These are phyloP conservation scores for Metarhizium brunneum DNA, from an alignment of 2,329 filamentous ascomycete genomes.

Conservation along the genomic window DNA sequence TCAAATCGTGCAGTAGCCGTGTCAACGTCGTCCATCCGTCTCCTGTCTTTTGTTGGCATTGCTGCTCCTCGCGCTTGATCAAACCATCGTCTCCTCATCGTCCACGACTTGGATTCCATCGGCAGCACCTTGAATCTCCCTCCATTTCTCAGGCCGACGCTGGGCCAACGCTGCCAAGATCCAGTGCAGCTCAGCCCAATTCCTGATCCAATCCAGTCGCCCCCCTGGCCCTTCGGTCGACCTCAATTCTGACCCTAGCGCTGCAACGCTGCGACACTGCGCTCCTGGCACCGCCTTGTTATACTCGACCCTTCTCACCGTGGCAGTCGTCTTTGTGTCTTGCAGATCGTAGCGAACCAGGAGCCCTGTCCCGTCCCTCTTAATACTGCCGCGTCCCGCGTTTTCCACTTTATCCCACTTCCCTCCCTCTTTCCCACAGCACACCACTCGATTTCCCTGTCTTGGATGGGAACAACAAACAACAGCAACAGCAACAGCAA, in stretches of 20 bases:
- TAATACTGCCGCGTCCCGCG: slow-evolving; percentile 3
- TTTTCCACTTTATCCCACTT: neutral
- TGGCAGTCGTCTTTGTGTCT: neutral
- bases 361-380: neutral
- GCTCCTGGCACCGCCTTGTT: neutral
- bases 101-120: too few relatives aligned
- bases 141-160: too few relatives aligned
- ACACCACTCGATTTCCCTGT: neutral
- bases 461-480: neutral
- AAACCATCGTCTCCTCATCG: too few relatives aligned
- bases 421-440: neutral
- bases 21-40: too few relatives aligned
- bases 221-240: neutral
- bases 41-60: too few relatives aligned
- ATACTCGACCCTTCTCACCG: neutral
- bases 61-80: too few relatives aligned
- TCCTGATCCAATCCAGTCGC: neutral
- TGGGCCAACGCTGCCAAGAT: too few relatives aligned
- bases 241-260: neutral
- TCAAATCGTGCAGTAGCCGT: too few relatives aligned
- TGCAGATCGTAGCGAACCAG: neutral
- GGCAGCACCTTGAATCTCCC: too few relatives aligned
- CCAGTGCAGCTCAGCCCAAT: too few relatives aligned
- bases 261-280: neutral
- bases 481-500: neutral